A percentile compares a stretch with the other conserved stretches of the same genome.
phyloP scores from a whole-genome alignment of 2,329 filamentous ascomycete species.

The Dothiorella sarmentorum region DNA sequence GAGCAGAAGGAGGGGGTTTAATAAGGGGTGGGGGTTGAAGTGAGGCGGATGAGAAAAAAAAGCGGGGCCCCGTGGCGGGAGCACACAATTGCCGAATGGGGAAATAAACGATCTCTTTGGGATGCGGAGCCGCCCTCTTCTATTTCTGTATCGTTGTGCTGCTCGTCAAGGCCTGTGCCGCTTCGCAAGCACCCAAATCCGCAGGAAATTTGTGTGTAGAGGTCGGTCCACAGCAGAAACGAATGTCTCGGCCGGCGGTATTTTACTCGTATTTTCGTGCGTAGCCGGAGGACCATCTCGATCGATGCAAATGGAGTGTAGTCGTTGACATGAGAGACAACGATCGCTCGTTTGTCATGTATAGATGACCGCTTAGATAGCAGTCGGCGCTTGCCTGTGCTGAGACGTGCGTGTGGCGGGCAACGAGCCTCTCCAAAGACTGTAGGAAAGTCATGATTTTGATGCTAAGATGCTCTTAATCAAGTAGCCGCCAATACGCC shows the following conservation, averaged over 20 bases:
- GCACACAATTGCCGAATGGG: neutral
- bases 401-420: neutral
- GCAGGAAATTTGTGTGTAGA: no score
- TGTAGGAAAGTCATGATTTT: neutral
- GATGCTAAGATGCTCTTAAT: neutral
- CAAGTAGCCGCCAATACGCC: neutral
- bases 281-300: conserved; percentile 3
- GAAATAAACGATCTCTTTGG: neutral
- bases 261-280: neutral
- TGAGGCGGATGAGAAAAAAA: neutral
- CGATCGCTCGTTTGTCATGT: neutral
- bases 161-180: neutral
- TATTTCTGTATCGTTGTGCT: no score
- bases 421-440: neutral
- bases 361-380: no score
- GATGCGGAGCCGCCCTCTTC: no score
- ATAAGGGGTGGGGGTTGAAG: neutral
- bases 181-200: neutral
- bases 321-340: neutral
- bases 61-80: neutral
- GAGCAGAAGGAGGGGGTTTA: no score
- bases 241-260: neutral
- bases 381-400: neutral
- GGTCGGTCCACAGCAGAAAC: neutral
- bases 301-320: neutral